These are phyloP conservation scores for Hibiscus mutabilis DNA, from an alignment of 345 rosid species.

Conservation along the genomic window DNA sequence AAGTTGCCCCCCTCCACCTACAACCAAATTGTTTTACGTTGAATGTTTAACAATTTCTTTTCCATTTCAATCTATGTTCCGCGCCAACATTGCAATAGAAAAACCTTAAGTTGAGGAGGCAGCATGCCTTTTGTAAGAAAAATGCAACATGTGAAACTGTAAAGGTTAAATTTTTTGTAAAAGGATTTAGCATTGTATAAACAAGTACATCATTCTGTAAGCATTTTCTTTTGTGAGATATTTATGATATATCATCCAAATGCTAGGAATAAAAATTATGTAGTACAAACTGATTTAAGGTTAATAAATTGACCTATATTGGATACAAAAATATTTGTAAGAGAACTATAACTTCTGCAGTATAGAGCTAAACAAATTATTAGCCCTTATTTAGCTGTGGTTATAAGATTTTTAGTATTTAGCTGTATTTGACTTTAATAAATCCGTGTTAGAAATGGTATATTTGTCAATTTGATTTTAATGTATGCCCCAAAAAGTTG, in stretches of 20 bases:
- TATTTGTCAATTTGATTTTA: background rate
- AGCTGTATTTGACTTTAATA: background rate
- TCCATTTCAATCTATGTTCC: background rate
- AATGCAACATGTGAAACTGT: background rate
- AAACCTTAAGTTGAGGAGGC: background rate
- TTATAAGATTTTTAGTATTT: background rate
- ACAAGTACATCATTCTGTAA: background rate
- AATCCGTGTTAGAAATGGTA: background rate
- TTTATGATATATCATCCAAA: background rate
- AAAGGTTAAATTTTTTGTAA: too few relatives aligned
- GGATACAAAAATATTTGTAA: background rate
- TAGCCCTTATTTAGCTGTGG: background rate
- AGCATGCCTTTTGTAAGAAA: background rate
- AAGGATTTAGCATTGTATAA: background rate
- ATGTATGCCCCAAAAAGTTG: background rate
- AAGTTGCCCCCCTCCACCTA: too few relatives aligned
- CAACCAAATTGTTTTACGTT: too few relatives aligned
- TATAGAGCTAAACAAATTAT: background rate
- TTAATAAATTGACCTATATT: background rate
- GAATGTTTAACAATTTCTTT: background rate
- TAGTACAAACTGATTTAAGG: background rate
- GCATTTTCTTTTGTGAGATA: background rate
- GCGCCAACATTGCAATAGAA: background rate
- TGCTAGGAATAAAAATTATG: background rate
- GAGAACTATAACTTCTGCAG: background rate